Evolutionary conservation across 352 stramenopile species (phyloP).

Genomic region (Pythium chondricola): DNA sequence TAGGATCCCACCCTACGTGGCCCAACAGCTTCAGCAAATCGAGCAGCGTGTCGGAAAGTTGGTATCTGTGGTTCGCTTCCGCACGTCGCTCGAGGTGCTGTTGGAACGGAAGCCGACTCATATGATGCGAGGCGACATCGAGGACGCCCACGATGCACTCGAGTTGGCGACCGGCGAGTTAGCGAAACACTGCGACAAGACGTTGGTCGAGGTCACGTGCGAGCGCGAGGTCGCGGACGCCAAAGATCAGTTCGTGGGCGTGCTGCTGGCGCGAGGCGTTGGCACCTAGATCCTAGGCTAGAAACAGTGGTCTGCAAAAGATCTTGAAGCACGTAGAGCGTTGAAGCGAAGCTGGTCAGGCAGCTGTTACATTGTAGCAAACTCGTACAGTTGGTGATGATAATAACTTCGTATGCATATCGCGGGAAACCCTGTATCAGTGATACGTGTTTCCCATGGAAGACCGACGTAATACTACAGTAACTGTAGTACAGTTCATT

Average conservation of each 20-base stretch:
- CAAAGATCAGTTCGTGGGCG: slow-evolving; percentile 28
- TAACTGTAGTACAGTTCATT: too few species aligned
- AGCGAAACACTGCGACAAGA: slow-evolving; percentile 1
- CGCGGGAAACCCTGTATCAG: too few species aligned
- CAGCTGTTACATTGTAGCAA: too few species aligned
- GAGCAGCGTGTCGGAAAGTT: slow-evolving; percentile 22
- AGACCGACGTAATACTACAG: too few species aligned
- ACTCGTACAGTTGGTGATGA: too few species aligned
- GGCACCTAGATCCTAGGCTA: background rate
- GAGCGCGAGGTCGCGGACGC: slow-evolving; percentile 34
- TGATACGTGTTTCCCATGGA: too few species aligned
- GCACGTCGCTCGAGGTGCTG: slow-evolving; percentile 33
- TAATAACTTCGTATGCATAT: too few species aligned
- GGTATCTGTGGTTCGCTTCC: slow-evolving; percentile 30
- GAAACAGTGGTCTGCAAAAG: background rate
- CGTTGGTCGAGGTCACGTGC: slow-evolving; percentile 26
- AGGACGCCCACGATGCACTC: slow-evolving; percentile 39
- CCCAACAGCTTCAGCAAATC: slow-evolving; percentile 41
- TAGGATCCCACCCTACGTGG: slow-evolving; percentile 28
- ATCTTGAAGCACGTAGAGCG: too few species aligned
- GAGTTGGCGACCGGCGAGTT: slow-evolving; percentile 24
- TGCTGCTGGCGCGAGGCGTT: slow-evolving; percentile 11
- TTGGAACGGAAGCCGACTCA: slow-evolving; percentile 24
- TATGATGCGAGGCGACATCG: slow-evolving; percentile 27
- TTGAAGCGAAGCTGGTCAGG: too few species aligned